Evolutionary conservation across 352 stramenopile genomes (phyloP).

Genomic region (Phytophthora foliorum): DNA sequence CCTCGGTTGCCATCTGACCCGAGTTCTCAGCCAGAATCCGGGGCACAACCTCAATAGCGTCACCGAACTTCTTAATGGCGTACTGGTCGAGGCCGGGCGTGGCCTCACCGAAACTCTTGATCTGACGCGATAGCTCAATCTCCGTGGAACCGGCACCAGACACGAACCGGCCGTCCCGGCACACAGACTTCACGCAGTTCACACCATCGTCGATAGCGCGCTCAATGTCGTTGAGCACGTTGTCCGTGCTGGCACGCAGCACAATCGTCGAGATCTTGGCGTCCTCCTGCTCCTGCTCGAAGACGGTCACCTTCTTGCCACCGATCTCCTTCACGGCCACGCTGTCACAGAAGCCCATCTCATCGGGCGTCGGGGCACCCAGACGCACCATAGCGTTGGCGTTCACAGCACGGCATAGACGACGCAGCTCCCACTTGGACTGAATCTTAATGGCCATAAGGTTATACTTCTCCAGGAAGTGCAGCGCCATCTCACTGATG

Average conservation of each 20-base stretch:
- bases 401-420: conserved; percentile 97
- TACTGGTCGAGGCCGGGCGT: conserved; percentile 99
- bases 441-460: conserved; percentile 98
- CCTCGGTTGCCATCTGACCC: conserved; percentile 94
- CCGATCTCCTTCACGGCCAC: conserved; percentile 97
- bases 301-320: conserved; percentile 96
- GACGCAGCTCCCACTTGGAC: conserved; percentile 99
- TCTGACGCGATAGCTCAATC: conserved; percentile 96
- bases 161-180: conserved; percentile 96
- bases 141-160: conserved; percentile 96
- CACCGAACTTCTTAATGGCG: conserved; percentile 99
- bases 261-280: conserved; percentile 98
- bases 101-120: conserved; percentile 96
- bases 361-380: conserved; percentile 96
- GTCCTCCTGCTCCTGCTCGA: conserved; percentile 95
- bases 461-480: conserved; percentile 99
- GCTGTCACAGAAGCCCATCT: conserved; percentile 97
- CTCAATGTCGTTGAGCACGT: conserved; percentile 98
- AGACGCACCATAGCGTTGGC: conserved; percentile 98
- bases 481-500: conserved; percentile 99
- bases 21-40: conserved; percentile 98
- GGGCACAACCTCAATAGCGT: conserved; percentile 98
- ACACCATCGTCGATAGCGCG: conserved; percentile 98
- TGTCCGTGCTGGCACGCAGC: conserved; percentile 94
- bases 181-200: conserved; percentile 96